Conservation (phyloP, 2,329 filamentous ascomycete genomes). For the Plectosphaerella sp. region DNA sequence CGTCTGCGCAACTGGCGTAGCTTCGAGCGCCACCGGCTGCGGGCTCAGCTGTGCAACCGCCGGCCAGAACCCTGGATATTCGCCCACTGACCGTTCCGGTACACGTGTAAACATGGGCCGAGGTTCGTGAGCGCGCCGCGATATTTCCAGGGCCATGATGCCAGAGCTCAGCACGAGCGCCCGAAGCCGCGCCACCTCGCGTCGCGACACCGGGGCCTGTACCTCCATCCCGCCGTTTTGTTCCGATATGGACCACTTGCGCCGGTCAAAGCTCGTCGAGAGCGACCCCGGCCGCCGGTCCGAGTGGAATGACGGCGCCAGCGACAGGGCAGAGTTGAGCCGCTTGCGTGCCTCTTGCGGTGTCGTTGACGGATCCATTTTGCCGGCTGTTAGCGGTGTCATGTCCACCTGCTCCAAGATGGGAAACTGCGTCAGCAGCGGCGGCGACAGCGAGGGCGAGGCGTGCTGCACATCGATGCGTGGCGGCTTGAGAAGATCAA, state of each 20-base stretch:
- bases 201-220: constrained; percentile 46
- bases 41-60: constrained; percentile 38
- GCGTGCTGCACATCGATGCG: constrained; percentile 41
- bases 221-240: constrained; percentile 26
- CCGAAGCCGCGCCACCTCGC: constrained; percentile 42
- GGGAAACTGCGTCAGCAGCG: constrained; percentile 3
- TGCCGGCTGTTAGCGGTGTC: too few species aligned
- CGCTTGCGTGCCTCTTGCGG: constrained; percentile 28
- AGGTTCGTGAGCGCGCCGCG: constrained; percentile 54
- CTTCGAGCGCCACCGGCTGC: constrained; percentile 23
- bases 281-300: constrained; percentile 13
- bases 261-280: constrained; percentile 15
- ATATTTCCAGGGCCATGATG: constrained; percentile 84
- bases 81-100: constrained; percentile 7
- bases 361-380: not conserved
- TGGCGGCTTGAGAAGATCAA: constrained; percentile 44
- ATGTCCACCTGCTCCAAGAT: too few species aligned
- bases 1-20: constrained; percentile 30
- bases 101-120: constrained; percentile 15
- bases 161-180: constrained; percentile 54
- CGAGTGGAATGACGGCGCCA: constrained; percentile 15
- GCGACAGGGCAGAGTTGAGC: constrained; percentile 24
- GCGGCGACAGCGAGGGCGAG: constrained; percentile 31
- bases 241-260: constrained; percentile 50
- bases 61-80: constrained; percentile 28